These are phyloP conservation scores for Alternaria ventricosa DNA, from an alignment of 2,329 filamentous ascomycete species.

Conservation along the genomic window DNA sequence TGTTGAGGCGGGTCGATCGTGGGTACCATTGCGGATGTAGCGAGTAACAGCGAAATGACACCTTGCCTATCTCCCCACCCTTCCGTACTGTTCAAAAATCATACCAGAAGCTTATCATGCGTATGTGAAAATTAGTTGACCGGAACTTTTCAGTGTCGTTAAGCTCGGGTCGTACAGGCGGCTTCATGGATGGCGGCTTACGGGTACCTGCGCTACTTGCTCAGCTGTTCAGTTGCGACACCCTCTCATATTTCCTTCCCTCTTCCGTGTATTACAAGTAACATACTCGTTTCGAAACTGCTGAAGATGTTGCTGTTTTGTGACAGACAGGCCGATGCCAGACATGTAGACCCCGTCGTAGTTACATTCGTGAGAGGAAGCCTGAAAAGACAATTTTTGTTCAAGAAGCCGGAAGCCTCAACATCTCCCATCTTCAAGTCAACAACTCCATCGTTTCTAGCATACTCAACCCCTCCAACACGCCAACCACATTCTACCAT, in stretches of 20 bases:
- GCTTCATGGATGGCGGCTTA: background rate
- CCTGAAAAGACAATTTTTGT: background rate
- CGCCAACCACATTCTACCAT: background rate
- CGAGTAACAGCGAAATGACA: background rate
- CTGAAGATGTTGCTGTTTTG: background rate
- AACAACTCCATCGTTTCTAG: background rate
- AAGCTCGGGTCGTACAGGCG: background rate
- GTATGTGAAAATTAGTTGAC: background rate
- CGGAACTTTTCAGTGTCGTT: background rate
- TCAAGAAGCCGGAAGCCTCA: background rate
- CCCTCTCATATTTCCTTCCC: background rate
- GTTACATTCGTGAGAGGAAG: background rate
- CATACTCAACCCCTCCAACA: background rate
- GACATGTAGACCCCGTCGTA: background rate
- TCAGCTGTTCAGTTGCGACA: background rate
- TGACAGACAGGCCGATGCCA: background rate
- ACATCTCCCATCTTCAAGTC: background rate
- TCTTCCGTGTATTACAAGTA: background rate
- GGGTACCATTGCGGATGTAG: background rate
- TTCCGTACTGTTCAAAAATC: background rate
- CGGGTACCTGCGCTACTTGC: background rate
- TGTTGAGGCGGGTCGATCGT: slow-evolving; percentile 5
- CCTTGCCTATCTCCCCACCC: background rate
- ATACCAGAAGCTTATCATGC: background rate
- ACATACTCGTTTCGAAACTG: background rate